Base-by-base conservation (phyloP, 176 grass and related monocot genomes). In the Bromus sterilis region DNA sequence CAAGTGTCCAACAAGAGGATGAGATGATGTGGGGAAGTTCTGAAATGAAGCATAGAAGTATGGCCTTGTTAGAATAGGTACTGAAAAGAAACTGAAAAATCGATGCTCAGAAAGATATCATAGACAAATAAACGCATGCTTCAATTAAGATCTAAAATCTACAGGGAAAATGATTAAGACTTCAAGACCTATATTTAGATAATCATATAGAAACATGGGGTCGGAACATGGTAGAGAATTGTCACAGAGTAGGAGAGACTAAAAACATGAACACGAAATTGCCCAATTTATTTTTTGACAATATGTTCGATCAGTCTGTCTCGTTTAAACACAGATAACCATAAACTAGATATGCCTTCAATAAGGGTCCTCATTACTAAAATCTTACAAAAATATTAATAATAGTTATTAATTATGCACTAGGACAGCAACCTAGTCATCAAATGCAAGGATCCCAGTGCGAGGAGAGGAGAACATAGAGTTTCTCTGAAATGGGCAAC, bases 1-100 rank as follows among this genome's bases (percentile, higher is more conserved):
- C 74, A 98, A 86, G 59, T 98, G 95, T 9, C 90, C 90, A 32
- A 92, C 61, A 74, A 98, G 83, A 87, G 95, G 95, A 74, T 98
- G 95, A 35, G 85, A 75, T 20, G 95, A 98, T 58, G 74, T 87
- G 62, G 86, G 90, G 57, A 98, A 98, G 74, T 87, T 77, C 83
- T 72, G 64, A 78, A 80, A 87, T 21, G 20, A 79, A 82, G 12
- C 9, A 60, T 55, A 60, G 5, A 16, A 84, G 9, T 34, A 87
- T 25, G 24, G 5, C 6, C 59, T 60, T 80, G 76, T 84, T 82
- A 87, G 60, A 81, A 65, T 24, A 80, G 28, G 36, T 71, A n/a
- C n/a, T n/a, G n/a, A n/a, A n/a, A n/a, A n/a, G n/a, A n/a, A n/a
- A 60, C 14, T 64, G 62, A 65, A 65, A 20, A 20, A 49, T 4